Evolutionary conservation across 805 yeast species (phyloP).

Genomic region (Candida khao-thaluensis): DNA sequence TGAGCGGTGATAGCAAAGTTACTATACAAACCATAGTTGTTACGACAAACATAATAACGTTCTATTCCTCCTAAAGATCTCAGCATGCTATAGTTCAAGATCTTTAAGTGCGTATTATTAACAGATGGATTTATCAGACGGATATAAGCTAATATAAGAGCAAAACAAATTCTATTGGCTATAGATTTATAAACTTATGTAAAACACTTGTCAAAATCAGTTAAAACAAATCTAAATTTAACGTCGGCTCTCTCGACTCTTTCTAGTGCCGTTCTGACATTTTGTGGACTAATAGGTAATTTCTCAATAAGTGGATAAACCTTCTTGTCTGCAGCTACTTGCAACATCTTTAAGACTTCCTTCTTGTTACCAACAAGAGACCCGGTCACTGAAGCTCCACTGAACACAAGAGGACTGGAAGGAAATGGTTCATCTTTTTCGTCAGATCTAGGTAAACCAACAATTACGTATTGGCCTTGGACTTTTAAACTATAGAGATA

Average conservation of each 20-base stretch:
- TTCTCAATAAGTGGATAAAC: conserved; percentile 36
- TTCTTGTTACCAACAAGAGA: conserved; percentile 34
- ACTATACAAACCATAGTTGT: too few relatives aligned
- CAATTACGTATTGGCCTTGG: conserved; percentile 23
- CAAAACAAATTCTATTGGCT: too few relatives aligned
- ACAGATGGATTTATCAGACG: too few relatives aligned
- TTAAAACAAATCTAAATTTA: conserved; percentile 55
- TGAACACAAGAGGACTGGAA: conserved; percentile 23
- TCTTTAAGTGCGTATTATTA: too few relatives aligned
- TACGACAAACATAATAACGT: too few relatives aligned
- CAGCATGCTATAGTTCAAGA: too few relatives aligned
- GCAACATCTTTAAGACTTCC: conserved; percentile 37
- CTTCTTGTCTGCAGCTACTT: conserved; percentile 35
- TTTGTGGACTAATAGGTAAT: conserved; percentile 32
- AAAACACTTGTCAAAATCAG: conserved; percentile 52
- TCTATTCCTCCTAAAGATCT: too few relatives aligned
- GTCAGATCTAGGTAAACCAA: conserved; percentile 31
- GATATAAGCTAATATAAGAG: too few relatives aligned
- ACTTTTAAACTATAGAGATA: conserved; percentile 37
- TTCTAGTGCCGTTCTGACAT: conserved; percentile 30
- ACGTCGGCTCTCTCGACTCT: conserved; percentile 34
- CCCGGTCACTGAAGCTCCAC: conserved; percentile 26
- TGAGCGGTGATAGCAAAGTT: too few relatives aligned
- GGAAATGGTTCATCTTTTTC: conserved; percentile 19
- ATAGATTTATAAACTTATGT: too few relatives aligned